phyloP scores from a whole-genome alignment of 148 eudicot genomes.

The Silene latifolia region DNA sequence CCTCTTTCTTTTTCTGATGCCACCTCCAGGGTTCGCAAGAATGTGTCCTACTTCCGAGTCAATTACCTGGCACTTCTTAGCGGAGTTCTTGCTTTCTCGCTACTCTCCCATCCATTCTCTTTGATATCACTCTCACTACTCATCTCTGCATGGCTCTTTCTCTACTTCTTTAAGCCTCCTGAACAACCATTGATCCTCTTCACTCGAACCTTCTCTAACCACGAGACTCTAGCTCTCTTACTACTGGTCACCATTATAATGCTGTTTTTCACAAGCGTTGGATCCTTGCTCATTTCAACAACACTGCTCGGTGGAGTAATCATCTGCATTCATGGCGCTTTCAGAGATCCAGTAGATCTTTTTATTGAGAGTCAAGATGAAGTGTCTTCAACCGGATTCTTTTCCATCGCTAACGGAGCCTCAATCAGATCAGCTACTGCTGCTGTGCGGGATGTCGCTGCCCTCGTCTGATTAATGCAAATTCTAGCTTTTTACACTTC shows the following conservation, averaged over 20 bases:
- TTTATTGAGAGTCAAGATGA: constrained; percentile 33
- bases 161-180: constrained; percentile 51
- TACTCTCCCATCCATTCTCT: constrained; percentile 54
- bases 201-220: constrained; percentile 45
- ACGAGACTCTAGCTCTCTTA: constrained; percentile 42
- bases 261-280: too few relatives aligned
- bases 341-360: constrained; percentile 57
- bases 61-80: constrained; percentile 46
- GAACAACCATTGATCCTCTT: constrained; percentile 43
- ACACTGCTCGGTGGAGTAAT: background rate
- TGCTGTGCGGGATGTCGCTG: constrained; percentile 20
- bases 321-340: constrained; percentile 49
- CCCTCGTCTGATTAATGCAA: constrained; percentile 12
- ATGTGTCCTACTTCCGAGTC: constrained; percentile 49
- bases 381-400: constrained; percentile 34
- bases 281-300: too few relatives aligned
- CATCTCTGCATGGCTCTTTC: constrained; percentile 54
- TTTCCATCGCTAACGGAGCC: constrained; percentile 33
- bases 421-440: constrained; percentile 35
- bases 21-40: constrained; percentile 41
- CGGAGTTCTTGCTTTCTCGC: constrained; percentile 43
- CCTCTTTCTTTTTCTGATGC: constrained; percentile 44
- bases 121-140: constrained; percentile 41
- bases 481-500: background rate
- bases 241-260: background rate